These are phyloP conservation scores for Claviceps sp. DNA, from an alignment of 2,329 filamentous ascomycete species.

Conservation along the genomic window DNA sequence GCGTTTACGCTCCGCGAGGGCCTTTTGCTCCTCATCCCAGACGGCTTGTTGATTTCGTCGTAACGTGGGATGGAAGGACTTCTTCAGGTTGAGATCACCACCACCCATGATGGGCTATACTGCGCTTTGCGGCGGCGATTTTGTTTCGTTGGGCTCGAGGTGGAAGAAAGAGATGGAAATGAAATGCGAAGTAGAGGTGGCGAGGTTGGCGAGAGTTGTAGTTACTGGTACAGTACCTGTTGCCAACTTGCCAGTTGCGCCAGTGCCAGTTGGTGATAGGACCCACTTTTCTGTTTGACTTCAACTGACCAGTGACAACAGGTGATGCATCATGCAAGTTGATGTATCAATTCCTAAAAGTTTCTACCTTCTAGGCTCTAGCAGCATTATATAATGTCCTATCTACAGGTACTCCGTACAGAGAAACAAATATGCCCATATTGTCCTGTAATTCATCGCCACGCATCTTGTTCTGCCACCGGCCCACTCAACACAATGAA, in stretches of 20 bases:
- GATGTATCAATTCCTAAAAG: background rate
- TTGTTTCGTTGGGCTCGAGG: background rate
- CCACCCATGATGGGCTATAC: conserved; percentile 58
- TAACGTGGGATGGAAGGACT: conserved; percentile 85
- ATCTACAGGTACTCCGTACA: too few relatives aligned
- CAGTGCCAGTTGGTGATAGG: background rate
- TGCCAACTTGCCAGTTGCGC: background rate
- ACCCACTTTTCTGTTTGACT: conserved; percentile 1
- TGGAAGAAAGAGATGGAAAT: background rate
- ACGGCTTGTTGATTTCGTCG: conserved; percentile 84
- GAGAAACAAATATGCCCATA: too few relatives aligned
- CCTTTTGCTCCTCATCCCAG: conserved; percentile 84
- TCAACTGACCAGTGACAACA: too few relatives aligned
- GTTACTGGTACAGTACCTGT: too few relatives aligned
- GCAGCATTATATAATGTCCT: too few relatives aligned
- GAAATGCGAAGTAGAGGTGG: background rate
- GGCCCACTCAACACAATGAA: too few relatives aligned
- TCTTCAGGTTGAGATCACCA: conserved; percentile 89
- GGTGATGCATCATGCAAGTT: background rate
- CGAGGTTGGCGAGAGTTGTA: background rate
- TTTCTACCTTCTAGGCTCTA: too few relatives aligned
- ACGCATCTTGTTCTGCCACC: too few relatives aligned
- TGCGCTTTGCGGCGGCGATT: background rate
- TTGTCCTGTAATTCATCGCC: too few relatives aligned
- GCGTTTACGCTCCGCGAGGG: conserved; percentile 86